Base-by-base conservation (phyloP, 2,329 filamentous ascomycete genomes). In the Botryosphaeria agaves region DNA sequence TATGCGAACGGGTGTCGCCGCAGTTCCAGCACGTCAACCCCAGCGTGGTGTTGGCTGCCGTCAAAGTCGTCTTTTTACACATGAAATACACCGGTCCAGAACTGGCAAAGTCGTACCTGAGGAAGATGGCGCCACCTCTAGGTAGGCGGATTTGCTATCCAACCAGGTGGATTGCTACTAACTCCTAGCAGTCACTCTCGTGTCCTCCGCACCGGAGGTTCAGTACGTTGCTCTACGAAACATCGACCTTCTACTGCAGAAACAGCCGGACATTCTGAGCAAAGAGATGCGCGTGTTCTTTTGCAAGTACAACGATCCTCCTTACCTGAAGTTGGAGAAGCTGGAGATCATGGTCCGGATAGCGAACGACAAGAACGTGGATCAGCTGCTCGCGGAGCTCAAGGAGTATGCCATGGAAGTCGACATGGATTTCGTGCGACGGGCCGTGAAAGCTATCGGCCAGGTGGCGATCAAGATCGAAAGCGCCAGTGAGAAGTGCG, bases 391-490 rank as follows among this genome's bases (percentile, higher is more conserved):
- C 11, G 80, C 85, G 7, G 89, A 98, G 53, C 54, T 98, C 48
- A 95, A 93, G 55, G 89, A 98, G 53, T 98, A 98, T 45, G 89
- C 89, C 5, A 64, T 95, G 42, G 89, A 98, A 61, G 87, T 98
- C 19, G 89, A 98, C 46, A 95, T 98, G 85, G 89, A 98, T 53
- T 95, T 95, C 51, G 87, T 94, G 32, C 75, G 84, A 43, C 74
- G 89, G 45, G 83, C 89, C 5, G 81, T 98, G 44, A 89, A 84
- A 53, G 89, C 89, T 14, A 98, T 98, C 43, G 89, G 89, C 2
- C 89, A 98, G 54, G 87, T 92, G 23, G 89, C 89, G 17, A 95
- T 98, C 61, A 98, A 98, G 66, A 93, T 98, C 40, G 89, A 95
- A 55, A 76, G 73, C 41, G 82, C 87, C 3, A 89, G 82, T 48